phyloP scores from a whole-genome alignment of 164 flowering plant genomes.

The Sedum album region DNA sequence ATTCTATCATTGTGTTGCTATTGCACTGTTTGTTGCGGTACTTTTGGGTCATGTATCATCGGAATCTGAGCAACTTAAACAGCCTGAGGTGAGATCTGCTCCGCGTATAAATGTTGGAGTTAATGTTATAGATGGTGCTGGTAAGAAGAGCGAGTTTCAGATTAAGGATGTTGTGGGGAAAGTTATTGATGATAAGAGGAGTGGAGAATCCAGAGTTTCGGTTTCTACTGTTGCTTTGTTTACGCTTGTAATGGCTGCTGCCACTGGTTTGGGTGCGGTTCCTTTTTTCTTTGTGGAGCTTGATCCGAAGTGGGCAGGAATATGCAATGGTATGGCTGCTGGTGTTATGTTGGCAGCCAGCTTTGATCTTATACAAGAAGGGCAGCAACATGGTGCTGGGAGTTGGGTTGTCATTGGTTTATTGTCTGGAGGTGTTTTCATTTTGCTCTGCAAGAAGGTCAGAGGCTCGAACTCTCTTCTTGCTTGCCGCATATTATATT shows the following conservation, averaged over 20 bases:
- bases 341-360: slow-evolving; percentile 99
- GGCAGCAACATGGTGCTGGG: slow-evolving; percentile 79
- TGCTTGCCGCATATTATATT: no score
- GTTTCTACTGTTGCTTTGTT: slow-evolving; percentile 76
- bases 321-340: slow-evolving; percentile 98
- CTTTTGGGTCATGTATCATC: slow-evolving; percentile 24
- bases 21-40: slow-evolving; percentile 20
- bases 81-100: slow-evolving; percentile 38
- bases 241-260: slow-evolving; percentile 95
- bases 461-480: no score
- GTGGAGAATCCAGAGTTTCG: slow-evolving; percentile 50
- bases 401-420: slow-evolving; percentile 89
- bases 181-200: slow-evolving; percentile 26
- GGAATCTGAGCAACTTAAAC: slow-evolving; percentile 22
- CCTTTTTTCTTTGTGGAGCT: slow-evolving; percentile 98
- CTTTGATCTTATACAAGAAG: slow-evolving; percentile 96
- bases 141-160: slow-evolving; percentile 30
- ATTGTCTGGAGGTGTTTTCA: slow-evolving; percentile 79
- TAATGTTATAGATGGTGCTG: slow-evolving; percentile 61
- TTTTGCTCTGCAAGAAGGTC: slow-evolving; percentile 93
- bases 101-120: slow-evolving; percentile 44
- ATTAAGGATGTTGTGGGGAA: slow-evolving; percentile 18
- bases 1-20: background rate
- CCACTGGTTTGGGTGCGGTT: slow-evolving; percentile 94
- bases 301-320: slow-evolving; percentile 92